Conservation (phyloP, 192 early-diverging fungal genomes). For the Umbelopsis sp. region DNA sequence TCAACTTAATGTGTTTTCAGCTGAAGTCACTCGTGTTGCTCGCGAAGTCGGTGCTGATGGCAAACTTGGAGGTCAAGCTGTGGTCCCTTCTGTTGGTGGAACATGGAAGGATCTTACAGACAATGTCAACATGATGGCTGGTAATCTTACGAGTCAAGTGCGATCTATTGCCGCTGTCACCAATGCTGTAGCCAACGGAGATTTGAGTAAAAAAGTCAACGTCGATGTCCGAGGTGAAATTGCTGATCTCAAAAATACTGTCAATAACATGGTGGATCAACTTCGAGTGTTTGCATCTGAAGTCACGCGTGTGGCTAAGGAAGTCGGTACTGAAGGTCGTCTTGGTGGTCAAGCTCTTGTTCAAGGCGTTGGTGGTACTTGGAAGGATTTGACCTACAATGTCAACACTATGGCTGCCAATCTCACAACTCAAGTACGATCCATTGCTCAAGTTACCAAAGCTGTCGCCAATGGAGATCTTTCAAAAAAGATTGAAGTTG, state of each 20-base stretch:
- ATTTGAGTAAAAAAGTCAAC: constrained; percentile 55
- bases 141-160: constrained; percentile 63
- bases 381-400: constrained; percentile 73
- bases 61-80: constrained; percentile 55
- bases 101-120: constrained; percentile 67
- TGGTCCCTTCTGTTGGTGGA: constrained; percentile 52
- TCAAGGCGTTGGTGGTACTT: constrained; percentile 61
- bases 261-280: constrained; percentile 72
- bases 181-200: constrained; percentile 57
- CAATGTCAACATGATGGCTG: constrained; percentile 70
- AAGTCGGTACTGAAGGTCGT: constrained; percentile 74
- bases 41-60: constrained; percentile 62
- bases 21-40: constrained; percentile 66
- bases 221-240: constrained; percentile 60
- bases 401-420: constrained; percentile 76
- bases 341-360: constrained; percentile 72
- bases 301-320: constrained; percentile 66
- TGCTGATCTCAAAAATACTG: constrained; percentile 55
- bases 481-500: constrained; percentile 57
- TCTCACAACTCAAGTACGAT: constrained; percentile 68
- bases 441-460: constrained; percentile 66
- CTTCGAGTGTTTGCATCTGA: constrained; percentile 66
- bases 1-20: constrained; percentile 56
- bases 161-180: constrained; percentile 63
- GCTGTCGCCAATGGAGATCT: constrained; percentile 74